phyloP scores from a whole-genome alignment of 2,329 filamentous ascomycete species.

The Fusarium hostae region DNA sequence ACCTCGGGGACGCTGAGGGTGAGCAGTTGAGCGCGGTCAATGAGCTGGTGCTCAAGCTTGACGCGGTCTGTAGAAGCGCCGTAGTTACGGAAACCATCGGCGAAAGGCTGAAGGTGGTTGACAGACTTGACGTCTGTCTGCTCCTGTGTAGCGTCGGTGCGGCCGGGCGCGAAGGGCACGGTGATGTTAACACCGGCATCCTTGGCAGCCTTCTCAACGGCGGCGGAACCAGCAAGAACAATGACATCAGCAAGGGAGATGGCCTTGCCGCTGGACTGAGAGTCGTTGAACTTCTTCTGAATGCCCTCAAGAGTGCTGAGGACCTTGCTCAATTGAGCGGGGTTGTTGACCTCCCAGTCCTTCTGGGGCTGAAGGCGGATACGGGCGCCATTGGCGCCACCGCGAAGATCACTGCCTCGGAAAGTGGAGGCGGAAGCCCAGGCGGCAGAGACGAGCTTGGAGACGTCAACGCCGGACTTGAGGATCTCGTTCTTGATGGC shows the following conservation, averaged over 20 bases:
- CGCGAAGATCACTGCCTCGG: conserved; percentile 82
- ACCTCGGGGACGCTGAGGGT: conserved; percentile 77
- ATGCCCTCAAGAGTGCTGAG: conserved; percentile 71
- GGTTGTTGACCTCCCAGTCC: conserved; percentile 81
- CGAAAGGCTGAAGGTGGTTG: conserved; percentile 71
- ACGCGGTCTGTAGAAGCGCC: conserved; percentile 70
- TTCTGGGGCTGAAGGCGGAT: conserved; percentile 79
- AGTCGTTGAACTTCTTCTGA: conserved; percentile 72
- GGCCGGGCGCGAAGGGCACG: conserved; percentile 79
- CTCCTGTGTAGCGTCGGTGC: conserved; percentile 76
- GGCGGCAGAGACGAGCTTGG: conserved; percentile 72
- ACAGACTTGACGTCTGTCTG: conserved; percentile 76
- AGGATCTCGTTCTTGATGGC: conserved; percentile 76
- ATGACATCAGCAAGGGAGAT: conserved; percentile 82
- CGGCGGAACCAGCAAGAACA: conserved; percentile 76
- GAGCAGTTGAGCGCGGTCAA: conserved; percentile 78
- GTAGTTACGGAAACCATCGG: conserved; percentile 84
- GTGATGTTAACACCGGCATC: conserved; percentile 59
- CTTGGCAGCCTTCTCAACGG: conserved; percentile 77
- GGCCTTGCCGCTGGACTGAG: conserved; percentile 67
- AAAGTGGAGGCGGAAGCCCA: conserved; percentile 78
- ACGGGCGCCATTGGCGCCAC: conserved; percentile 82
- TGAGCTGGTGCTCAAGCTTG: conserved; percentile 73
- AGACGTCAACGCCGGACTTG: conserved; percentile 65
- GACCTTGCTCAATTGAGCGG: conserved; percentile 70